These are phyloP conservation scores for Solidago caesia DNA, from an alignment of 129 eudicot genomes.

Conservation along the genomic window DNA sequence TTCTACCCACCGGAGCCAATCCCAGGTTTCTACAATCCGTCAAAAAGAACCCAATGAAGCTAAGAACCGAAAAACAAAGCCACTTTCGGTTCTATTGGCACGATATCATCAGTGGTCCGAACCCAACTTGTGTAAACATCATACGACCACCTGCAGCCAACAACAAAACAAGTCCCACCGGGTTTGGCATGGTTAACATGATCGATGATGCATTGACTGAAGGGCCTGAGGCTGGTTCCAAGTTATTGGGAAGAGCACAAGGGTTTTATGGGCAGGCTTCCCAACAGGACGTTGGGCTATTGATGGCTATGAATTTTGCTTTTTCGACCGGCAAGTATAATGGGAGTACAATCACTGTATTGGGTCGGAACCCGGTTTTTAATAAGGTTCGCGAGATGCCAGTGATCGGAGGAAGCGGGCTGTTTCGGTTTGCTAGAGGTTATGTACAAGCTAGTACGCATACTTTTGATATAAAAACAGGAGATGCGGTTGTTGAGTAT, in stretches of 20 bases:
- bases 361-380: constrained; percentile 61
- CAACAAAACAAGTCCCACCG: constrained; percentile 25
- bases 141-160: constrained; percentile 26
- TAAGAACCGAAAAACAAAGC: constrained; percentile 44
- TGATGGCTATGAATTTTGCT: constrained; percentile 67
- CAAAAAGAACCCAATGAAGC: constrained; percentile 21
- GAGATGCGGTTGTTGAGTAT: constrained; percentile 72
- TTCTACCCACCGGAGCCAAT: constrained; percentile 19
- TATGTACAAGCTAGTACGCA: constrained; percentile 62
- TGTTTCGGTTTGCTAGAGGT: constrained; percentile 66
- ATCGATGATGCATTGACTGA: constrained; percentile 60
- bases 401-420: constrained; percentile 71
- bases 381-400: constrained; percentile 70
- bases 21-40: constrained; percentile 18
- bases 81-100: constrained; percentile 64
- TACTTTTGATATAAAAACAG: constrained; percentile 37
- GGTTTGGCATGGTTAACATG: constrained; percentile 50
- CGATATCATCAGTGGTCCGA: constrained; percentile 43
- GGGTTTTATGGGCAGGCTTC: constrained; percentile 61
- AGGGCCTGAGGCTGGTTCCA: constrained; percentile 48
- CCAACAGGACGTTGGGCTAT: constrained; percentile 44
- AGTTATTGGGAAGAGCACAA: constrained; percentile 58
- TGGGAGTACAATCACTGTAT: constrained; percentile 53
- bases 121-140: constrained; percentile 41
- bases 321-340: constrained; percentile 60